Evolutionary conservation across 768 basidiomycete species (phyloP).

Genomic region (Calocybe indica): DNA sequence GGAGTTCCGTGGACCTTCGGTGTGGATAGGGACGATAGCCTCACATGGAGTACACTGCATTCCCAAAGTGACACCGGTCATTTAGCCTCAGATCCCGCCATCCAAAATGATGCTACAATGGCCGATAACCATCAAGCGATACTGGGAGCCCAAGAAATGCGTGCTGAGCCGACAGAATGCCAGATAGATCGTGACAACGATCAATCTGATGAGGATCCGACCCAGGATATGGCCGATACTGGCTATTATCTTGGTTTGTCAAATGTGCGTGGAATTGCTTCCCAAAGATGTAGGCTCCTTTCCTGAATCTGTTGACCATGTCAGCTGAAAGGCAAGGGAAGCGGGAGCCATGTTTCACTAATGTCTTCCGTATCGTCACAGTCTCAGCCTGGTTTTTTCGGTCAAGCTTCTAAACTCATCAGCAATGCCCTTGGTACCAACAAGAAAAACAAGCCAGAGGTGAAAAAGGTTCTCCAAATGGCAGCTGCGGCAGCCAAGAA

Average conservation of each 20-base stretch:
- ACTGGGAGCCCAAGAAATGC: background rate
- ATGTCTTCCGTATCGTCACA: constrained; percentile 42
- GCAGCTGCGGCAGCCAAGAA: constrained; percentile 85
- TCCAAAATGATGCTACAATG: too few species aligned
- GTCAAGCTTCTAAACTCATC: constrained; percentile 65
- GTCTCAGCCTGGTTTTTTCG: constrained; percentile 57
- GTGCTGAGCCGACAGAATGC: constrained; percentile 22
- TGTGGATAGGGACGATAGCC: constrained; percentile 54
- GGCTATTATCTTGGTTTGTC: constrained; percentile 30
- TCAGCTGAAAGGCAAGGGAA: constrained; percentile 25
- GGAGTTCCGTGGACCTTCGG: constrained; percentile 59
- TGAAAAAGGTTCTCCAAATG: constrained; percentile 73
- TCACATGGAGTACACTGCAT: constrained; percentile 71
- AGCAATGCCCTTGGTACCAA: constrained; percentile 59
- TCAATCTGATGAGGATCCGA: constrained; percentile 28
- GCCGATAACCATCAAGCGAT: too few species aligned
- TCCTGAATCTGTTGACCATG: constrained; percentile 5
- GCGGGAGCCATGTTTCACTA: constrained; percentile 52
- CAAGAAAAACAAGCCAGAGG: constrained; percentile 71
- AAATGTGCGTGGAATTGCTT: constrained; percentile 37
- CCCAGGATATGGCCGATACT: constrained; percentile 19
- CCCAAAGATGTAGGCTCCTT: constrained; percentile 1
- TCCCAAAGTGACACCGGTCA: constrained; percentile 44
- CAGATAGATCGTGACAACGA: constrained; percentile 34
- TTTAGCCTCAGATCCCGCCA: too few species aligned